Percentiles rank a stretch among this genome's conserved stretches.
These are phyloP conservation scores for Chlorella ohadii DNA, from an alignment of 139 green algal genomes.

Conservation along the genomic window DNA sequence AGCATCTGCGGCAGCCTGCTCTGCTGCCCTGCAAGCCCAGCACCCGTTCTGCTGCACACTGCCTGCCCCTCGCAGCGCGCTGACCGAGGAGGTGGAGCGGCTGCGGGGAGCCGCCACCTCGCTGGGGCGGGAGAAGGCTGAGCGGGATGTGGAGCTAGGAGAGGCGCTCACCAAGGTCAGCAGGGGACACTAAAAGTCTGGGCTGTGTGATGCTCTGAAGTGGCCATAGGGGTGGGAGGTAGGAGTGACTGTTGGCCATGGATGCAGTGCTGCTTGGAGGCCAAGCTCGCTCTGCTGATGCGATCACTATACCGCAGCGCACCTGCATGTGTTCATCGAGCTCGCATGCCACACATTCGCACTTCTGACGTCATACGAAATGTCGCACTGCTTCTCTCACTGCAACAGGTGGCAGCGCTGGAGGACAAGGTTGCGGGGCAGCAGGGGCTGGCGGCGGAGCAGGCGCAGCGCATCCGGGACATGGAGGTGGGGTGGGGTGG, in stretches of 20 bases:
- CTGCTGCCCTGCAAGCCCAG: too few relatives aligned
- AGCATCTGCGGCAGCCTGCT: too few relatives aligned
- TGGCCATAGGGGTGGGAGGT: too few relatives aligned
- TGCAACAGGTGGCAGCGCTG: conserved; percentile 45
- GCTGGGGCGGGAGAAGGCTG: conserved; percentile 55
- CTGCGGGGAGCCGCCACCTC: conserved; percentile 49
- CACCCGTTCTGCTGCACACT: too few relatives aligned
- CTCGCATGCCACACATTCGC: too few relatives aligned
- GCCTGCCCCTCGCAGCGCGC: conserved; percentile 19
- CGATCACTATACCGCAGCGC: not conserved
- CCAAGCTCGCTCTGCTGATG: too few relatives aligned
- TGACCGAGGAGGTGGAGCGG: conserved; percentile 63
- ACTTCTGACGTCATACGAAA: too few relatives aligned
- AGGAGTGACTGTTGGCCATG: too few relatives aligned
- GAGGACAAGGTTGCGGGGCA: conserved; percentile 80
- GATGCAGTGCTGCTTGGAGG: too few relatives aligned
- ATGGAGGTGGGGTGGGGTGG: conserved; percentile 57
- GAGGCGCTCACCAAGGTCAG: conserved; percentile 51
- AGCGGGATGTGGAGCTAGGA: conserved; percentile 63
- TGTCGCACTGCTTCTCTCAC: too few relatives aligned
- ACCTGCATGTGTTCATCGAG: too few relatives aligned
- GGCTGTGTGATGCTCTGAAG: too few relatives aligned
- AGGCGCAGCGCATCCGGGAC: conserved; percentile 65
- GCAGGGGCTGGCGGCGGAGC: conserved; percentile 64
- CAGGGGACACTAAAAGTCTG: not conserved